Base-by-base conservation (phyloP, 345 rosid species). In the Ricinus communis region DNA sequence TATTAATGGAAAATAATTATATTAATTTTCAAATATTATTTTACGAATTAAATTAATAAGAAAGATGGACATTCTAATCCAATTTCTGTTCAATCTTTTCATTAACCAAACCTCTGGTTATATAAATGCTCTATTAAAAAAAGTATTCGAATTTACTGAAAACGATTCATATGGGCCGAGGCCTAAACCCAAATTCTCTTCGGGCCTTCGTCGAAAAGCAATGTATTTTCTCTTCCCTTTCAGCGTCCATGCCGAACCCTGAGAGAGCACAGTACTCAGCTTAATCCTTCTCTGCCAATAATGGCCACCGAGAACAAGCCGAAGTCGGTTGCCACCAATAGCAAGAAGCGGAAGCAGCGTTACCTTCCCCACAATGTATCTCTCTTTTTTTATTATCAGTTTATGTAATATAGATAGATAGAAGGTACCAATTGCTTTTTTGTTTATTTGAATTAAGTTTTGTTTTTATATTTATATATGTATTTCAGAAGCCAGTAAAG, bases 281-380 rank as follows among this genome's bases (percentile, higher is more conserved):
- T 0, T 15, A 16, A 6, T 30, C 5, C 38, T 18, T 21, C 22
- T 45, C 28, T 66, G 63, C 57, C 50, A 66, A 90, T 12, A 43
- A 93, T 90, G 97, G 81, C 85, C 41, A 40, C 78, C n/a, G 83
- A 72, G 27, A 72, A 73, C 83, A 78, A 80, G 71, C 45, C 86
- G 25, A 85, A 70, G 57, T 21, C 71, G 7, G 52, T n/a, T 3
- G 49, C 54, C 62, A 12, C 19, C 55, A 84, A 80, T 75, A 74
- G 82, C 79, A 89, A 84, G 86, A 95, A 87, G 89, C 78, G 97
- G 71, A 94, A 85, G 84, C 96, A 86, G 16, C 88, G 80, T 46
- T 92, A 77, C 62, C 94, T 80, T 52, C 99, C 96, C 33, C 75
- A 92, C 56, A 92, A 92, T 66, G 96, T 91, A 55, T 19, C 53